Evolutionary conservation across 495 filamentous ascomycete genomes (phyloP).

Genomic region (Aspergillus nanangensis): DNA sequence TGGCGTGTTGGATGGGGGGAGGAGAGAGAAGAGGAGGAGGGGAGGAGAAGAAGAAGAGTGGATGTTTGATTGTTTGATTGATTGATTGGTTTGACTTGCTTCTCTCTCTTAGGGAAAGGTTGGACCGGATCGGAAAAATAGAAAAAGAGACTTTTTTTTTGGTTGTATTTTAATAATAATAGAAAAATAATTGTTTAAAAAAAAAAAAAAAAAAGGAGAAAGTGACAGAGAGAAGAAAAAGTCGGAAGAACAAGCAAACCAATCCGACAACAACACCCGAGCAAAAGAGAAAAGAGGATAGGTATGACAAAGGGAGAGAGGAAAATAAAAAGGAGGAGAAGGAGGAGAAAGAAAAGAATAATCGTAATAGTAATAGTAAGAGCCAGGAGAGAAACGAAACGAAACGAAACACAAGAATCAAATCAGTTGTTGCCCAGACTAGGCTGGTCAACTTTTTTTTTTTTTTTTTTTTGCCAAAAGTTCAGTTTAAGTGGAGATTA

Average conservation of each 20-base stretch:
- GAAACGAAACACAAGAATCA: no score
- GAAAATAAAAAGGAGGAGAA: constrained; percentile 17
- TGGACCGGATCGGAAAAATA: constrained; percentile 9
- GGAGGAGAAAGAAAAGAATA: constrained; percentile 17
- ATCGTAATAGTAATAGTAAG: no score
- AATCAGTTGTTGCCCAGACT: no score
- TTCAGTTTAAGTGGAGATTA: constrained; percentile 35
- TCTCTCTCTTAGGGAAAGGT: constrained; percentile 7
- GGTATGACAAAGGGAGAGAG: constrained; percentile 17
- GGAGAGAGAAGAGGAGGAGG: constrained; percentile 22
- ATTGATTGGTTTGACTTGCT: no score
- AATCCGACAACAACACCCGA: constrained; percentile 19
- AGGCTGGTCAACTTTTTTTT: constrained; percentile 3
- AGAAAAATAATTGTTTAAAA: no score
- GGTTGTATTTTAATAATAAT: not conserved
- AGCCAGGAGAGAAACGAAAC: no score
- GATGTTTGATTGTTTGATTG: no score
- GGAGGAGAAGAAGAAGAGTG: constrained; percentile 14
- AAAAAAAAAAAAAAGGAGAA: constrained; percentile 14
- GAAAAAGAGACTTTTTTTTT: constrained; percentile 23
- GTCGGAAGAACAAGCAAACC: constrained; percentile 25
- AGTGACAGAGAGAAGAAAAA: constrained; percentile 14
- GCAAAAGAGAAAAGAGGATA: constrained; percentile 18
- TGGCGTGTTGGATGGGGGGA: constrained; percentile 10
- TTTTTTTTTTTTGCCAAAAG: constrained; percentile 26